Evolutionary conservation across 139 green algal genomes (phyloP).

Genomic region (Trebouxia sp.): DNA sequence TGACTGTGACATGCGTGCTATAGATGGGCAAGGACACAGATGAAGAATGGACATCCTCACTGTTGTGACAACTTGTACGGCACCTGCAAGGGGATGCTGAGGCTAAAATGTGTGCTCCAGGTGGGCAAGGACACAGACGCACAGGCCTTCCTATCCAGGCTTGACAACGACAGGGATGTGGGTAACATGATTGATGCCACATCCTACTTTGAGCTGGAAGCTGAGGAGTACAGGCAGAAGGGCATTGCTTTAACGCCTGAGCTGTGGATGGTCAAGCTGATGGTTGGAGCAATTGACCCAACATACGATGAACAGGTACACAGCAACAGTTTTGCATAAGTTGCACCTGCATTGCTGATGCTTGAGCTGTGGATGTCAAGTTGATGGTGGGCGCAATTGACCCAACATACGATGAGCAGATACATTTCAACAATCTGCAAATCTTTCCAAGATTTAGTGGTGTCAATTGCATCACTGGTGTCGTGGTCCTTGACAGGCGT

Average conservation of each 20-base stretch:
- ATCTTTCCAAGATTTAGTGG: no score
- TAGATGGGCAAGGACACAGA: no score
- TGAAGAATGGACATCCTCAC: no score
- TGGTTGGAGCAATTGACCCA: conserved; percentile 30
- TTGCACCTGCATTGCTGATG: no score
- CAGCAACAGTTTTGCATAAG: no score
- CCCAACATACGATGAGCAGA: not conserved
- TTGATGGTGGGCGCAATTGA: not conserved
- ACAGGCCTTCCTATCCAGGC: conserved; percentile 18
- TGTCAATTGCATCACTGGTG: no score
- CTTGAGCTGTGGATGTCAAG: not conserved
- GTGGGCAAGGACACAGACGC: conserved; percentile 36
- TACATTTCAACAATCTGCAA: no score
- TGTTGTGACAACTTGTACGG: no score
- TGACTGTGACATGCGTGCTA: no score
- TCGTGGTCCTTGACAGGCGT: no score
- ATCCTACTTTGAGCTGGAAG: conserved; percentile 38
- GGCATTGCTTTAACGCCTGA: conserved; percentile 31
- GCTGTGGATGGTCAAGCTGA: conserved; percentile 38
- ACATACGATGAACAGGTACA: conserved; percentile 33
- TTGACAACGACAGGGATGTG: conserved; percentile 32
- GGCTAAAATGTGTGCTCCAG: no score
- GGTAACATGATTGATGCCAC: conserved; percentile 33
- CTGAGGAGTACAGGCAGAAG: conserved; percentile 29
- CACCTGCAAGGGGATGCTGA: no score